Evolutionary conservation across 2,329 filamentous ascomycete genomes (phyloP), one percentile per base, ranked within the genome.

Genomic region (Fusarium staphyleae): DNA sequence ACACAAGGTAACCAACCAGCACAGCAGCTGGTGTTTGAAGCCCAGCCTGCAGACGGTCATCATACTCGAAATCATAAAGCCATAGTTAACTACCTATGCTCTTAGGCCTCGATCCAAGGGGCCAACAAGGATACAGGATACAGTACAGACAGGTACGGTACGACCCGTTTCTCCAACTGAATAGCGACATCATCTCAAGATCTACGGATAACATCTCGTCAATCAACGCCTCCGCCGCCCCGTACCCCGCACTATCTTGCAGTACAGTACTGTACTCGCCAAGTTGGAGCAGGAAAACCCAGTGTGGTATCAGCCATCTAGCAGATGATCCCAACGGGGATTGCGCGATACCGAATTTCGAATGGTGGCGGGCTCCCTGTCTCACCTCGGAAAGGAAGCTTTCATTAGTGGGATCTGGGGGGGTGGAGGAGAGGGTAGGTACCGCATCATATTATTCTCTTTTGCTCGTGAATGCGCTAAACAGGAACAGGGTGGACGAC

Each of bases 231-330:
- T 50, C 32, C 24, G 37, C 33, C 24, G 28, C 40, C 40, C 33
- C 37, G 19, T 60, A 61, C 57, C 57, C 57, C 57, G 52, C 57
- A 61, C 30, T 54, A 40, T 46, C 48, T 41, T 55, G 26, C 24
- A 54, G 41, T 30, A n/a, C n/a, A n/a, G n/a, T n/a, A n/a, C n/a
- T n/a, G n/a, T n/a, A 26, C 24, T 41, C 26, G 18, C 26, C 35
- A 18, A 33, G 5, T 41, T 33, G 35, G 45, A 15, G 30, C 18
- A 29, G 19, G n/a, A 32, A 19, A 56, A 36, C 19, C 40, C 36
- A 36, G 41, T 18, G 57, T 57, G 57, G 41, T 48, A 57, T 60
- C 52, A 50, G 22, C 39, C 36, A 46, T 56, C 51, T 43, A 43
- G 48, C 52, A 57, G 48, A 52, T 60, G 56, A 61, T 53, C 36